Evolutionary conservation across 139 green algal species (phyloP), one percentile per base, ranked within the genome.

Genomic region (Tetradesmus lagerheimii): DNA sequence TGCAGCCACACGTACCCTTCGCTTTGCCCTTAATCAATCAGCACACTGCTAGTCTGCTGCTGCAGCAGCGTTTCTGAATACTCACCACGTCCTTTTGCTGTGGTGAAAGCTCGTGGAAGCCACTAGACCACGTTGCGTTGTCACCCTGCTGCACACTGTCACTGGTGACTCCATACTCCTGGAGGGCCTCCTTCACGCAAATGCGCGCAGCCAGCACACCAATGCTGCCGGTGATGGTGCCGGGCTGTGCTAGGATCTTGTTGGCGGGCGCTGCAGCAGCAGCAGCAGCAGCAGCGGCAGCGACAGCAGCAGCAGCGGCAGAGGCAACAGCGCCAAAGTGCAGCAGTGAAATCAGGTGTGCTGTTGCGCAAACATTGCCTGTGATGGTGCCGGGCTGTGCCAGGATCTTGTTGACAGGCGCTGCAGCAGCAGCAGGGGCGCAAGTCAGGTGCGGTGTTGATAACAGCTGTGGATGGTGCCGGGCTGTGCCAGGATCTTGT

Each of bases 151-250:
- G 75, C 5, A 94, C 80, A 8, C 57, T 93, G 38, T 92, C 83
- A n/a, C 53, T 27, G 12, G 84, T 92, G 41, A 93, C 80, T 66
- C 92, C 92, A 16, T 83, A 67, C 29, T 92, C 76, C 5, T 34
- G 39, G 37, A 90, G 62, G 31, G 91, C 71, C 31, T 87, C 43
- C 31, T 62, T 64, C 9, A 75, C 34, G 5, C 79, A 43, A 35
- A 90, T 62, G 86, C 97, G 97, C 53, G 94, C 94, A 16, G 87
- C 91, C 31, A 97, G 86, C 4, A 99, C 97, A n/a, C 97, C 97
- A 50, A 99, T 99, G 87, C 81, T 95, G 83, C 97, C 97, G 8
- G 97, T 99, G 78, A 99, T 92, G 12, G 96, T 99, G 35, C 98
- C 93, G 6, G 92, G 81, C 91, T 99, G 95, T 2, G 97, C 97